These are phyloP conservation scores for Physcomitrium patens DNA, from an alignment of 225 moss, liverwort and hornwort species.

Conservation along the genomic window DNA sequence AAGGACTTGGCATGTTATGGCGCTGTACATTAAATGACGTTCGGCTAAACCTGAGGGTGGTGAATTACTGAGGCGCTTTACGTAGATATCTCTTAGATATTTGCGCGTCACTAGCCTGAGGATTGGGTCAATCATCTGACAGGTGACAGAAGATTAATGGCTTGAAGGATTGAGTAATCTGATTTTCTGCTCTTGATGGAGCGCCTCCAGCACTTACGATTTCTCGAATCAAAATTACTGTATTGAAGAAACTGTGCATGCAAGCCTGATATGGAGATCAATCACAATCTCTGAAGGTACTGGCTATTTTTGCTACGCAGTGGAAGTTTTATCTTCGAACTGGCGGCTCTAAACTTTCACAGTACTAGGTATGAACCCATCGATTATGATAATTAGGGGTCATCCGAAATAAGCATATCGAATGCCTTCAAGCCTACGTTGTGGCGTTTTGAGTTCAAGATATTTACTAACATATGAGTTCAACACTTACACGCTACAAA, in stretches of 20 bases:
- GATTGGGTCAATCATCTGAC: slow-evolving; percentile 53
- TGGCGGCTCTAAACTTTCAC: slow-evolving; percentile 35
- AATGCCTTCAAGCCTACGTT: slow-evolving; percentile 28
- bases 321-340: slow-evolving; percentile 39
- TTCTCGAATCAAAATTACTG: slow-evolving; percentile 27
- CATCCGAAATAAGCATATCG: slow-evolving; percentile 23
- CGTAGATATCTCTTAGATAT: slow-evolving; percentile 31
- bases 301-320: slow-evolving; percentile 40
- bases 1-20: slow-evolving; percentile 26
- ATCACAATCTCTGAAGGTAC: slow-evolving; percentile 35
- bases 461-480: slow-evolving; percentile 18
- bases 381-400: slow-evolving; percentile 33
- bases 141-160: slow-evolving; percentile 48
- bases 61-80: slow-evolving; percentile 10
- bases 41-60: slow-evolving; percentile 16
- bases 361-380: slow-evolving; percentile 44
- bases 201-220: slow-evolving; percentile 32
- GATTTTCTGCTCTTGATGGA: slow-evolving; percentile 35
- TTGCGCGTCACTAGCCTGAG: slow-evolving; percentile 40
- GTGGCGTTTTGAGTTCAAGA: slow-evolving; percentile 27
- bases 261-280: slow-evolving; percentile 41
- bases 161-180: slow-evolving; percentile 42
- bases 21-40: slow-evolving; percentile 13
- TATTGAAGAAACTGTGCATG: slow-evolving; percentile 33
- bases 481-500: background rate